phyloP scores from a whole-genome alignment of 148 eudicot genomes.

The Pharnaceum exiguum region DNA sequence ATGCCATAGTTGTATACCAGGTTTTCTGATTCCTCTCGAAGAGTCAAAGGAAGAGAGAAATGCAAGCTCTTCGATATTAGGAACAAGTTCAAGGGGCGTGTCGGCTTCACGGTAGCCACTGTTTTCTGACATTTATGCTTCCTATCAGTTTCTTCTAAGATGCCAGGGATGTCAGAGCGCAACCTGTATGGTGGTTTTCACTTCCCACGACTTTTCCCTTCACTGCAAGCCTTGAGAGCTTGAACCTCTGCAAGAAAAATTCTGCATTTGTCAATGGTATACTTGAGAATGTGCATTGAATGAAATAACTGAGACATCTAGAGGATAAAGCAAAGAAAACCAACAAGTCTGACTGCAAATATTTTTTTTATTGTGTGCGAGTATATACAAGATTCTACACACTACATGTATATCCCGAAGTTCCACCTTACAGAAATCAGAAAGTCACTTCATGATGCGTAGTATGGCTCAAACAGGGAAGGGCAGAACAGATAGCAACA shows the following conservation, averaged over 20 bases:
- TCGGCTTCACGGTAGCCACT: too few relatives aligned
- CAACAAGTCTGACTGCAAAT: not conserved
- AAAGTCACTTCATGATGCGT: not conserved
- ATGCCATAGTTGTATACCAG: too few relatives aligned
- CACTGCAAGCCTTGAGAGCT: conserved; percentile 30
- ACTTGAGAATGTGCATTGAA: not conserved
- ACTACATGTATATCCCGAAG: not conserved
- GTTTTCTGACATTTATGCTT: not conserved
- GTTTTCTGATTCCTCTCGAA: too few relatives aligned
- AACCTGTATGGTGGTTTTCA: not conserved
- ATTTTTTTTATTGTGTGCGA: too few relatives aligned
- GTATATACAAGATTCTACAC: not conserved
- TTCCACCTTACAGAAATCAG: not conserved
- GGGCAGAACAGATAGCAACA: not conserved
- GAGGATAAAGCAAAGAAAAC: not conserved
- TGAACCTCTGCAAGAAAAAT: conserved; percentile 26
- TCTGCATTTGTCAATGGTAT: not conserved
- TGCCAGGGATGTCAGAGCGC: not conserved
- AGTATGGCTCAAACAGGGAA: not conserved
- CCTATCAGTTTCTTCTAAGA: not conserved
- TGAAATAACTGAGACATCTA: not conserved
- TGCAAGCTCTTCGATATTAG: too few relatives aligned
- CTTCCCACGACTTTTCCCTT: conserved; percentile 15
- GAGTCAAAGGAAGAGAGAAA: too few relatives aligned
- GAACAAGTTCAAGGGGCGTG: too few relatives aligned